These are phyloP conservation scores for Leonotis leonurus DNA, from an alignment of 257 asterid genomes.

Conservation along the genomic window DNA sequence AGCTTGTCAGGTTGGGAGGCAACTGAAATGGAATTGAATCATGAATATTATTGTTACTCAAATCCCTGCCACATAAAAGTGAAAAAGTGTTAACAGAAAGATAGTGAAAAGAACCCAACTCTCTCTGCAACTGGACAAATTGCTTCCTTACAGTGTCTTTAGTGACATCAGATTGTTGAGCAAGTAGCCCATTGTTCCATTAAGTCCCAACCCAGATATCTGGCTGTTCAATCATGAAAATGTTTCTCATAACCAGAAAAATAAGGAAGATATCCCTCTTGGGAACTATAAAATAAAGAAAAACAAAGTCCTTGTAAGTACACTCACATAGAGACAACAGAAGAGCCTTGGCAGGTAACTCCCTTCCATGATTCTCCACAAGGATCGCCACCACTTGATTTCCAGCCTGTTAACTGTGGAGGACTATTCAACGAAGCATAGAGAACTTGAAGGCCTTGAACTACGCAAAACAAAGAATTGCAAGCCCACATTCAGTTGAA, in stretches of 20 bases:
- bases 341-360: constrained; percentile 67
- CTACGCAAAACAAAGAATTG: constrained; percentile 40
- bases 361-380: constrained; percentile 95
- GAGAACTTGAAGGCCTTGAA: constrained; percentile 78
- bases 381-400: constrained; percentile 84
- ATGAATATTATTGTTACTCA: constrained; percentile 76
- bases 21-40: constrained; percentile 77
- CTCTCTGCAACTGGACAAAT: not conserved
- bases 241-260: not conserved
- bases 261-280: not conserved
- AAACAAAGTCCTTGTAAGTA: not conserved
- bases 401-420: constrained; percentile 75
- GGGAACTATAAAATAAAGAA: not conserved
- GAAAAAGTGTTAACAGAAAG: not conserved
- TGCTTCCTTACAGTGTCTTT: constrained; percentile 56
- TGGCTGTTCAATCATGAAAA: constrained; percentile 47
- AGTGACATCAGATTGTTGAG: constrained; percentile 68
- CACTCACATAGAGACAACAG: constrained; percentile 80
- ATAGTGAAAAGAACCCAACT: not conserved
- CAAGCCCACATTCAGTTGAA: constrained; percentile 14
- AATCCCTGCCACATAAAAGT: constrained; percentile 53
- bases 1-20: constrained; percentile 78
- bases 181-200: constrained; percentile 82
- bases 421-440: constrained; percentile 74
- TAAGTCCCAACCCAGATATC: constrained; percentile 69